Evolutionary conservation across 306 rosid species (phyloP), one percentile per base, ranked within the genome.

Genomic region (Rosa rugosa): DNA sequence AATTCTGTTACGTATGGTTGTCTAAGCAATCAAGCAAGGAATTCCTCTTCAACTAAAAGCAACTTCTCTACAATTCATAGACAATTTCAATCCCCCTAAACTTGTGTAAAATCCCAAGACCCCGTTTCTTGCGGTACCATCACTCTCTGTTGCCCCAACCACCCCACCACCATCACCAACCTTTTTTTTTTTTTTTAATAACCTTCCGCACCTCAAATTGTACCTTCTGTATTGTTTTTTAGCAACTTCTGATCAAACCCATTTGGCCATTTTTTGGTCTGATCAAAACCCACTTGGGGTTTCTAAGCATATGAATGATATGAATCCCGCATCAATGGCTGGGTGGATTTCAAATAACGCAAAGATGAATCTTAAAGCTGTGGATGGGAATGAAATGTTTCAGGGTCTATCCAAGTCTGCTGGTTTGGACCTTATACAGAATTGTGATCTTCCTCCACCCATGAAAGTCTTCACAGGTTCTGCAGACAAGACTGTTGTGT

Each of bases 401-500:
- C 77, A 81, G 92, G 91, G 88, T 77, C 41, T 87, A 71, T 67
- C 79, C 54, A 83, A 81, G 75, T 77, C 80, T 25, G 46, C 66
- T 34, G 84, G 92, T 71, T 40, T 85, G 42, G 90, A 91, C 75
- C 97, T 91, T 27, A 85, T 93, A 86, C 96, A 84, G 89, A 93
- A 95, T 76, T 91, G 99, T 63, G 99, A 95, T 85, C 97, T 93
- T 75, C 99, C 99, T 38, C 98, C 98, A 23, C 99, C 99, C 17
- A 77, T 86, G 72, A 95, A 89, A 88, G 77, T 88, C 74, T 91
- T 91, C n/a, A 64, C 79, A 20, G 89, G 93, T 5, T 76, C 86
- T 20, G 86, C 84, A 60, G 84, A 83, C 67, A 80, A 76, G 41
- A 69, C 77, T 23, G 77, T 84, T 3, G 16, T 80, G 42, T 77